Base-by-base conservation (phyloP, 2,329 filamentous ascomycete genomes). In the Neurospora crassa region DNA sequence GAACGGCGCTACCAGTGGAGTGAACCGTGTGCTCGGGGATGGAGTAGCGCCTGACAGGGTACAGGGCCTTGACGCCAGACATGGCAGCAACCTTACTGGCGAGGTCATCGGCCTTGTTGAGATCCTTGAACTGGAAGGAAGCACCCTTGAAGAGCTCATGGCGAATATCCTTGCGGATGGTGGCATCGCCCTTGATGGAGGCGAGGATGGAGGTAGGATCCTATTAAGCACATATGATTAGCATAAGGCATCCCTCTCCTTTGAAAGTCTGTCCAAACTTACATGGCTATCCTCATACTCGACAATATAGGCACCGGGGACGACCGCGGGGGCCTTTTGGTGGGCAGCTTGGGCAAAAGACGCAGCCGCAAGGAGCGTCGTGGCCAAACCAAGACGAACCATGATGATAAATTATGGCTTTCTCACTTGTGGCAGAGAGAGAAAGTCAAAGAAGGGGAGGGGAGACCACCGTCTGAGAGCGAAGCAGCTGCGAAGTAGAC, bases 101-200 rank as follows among this genome's bases (percentile, higher is more conserved):
- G 70, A 82, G 79, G 41, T 82, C 78, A 34, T 84, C 81, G 40
- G 84, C 82, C 37, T 80, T 81, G n/a, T 81, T 78, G 67, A 81
- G 68, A 71, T 87, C 81, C 70, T 84, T 79, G 76, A 88, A 83
- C 75, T 86, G 82, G 72, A 88, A 83, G 1, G 86, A 87, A 2
- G 82, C 83, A 70, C 86, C 86, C 75, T 84, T 85, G 81, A 88
- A 88, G 20, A 88, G 79, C 73, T 82, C 80, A 75, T 82, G 85
- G 73, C 84, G 79, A 71, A 87, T 81, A 70, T 83, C 82, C 81
- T 85, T 82, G 70, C 84, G 84, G 68, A 82, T 82, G 53, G 78
- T 76, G 67, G 83, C 84, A 67, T 84, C 79, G n/a, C 78, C 77
- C 4, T 78, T 76, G 69, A 84, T 78, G 47, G 78, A 78, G 70